phyloP scores from a whole-genome alignment of 2,329 filamentous ascomycete genomes.

The Botrytis tulipae region DNA sequence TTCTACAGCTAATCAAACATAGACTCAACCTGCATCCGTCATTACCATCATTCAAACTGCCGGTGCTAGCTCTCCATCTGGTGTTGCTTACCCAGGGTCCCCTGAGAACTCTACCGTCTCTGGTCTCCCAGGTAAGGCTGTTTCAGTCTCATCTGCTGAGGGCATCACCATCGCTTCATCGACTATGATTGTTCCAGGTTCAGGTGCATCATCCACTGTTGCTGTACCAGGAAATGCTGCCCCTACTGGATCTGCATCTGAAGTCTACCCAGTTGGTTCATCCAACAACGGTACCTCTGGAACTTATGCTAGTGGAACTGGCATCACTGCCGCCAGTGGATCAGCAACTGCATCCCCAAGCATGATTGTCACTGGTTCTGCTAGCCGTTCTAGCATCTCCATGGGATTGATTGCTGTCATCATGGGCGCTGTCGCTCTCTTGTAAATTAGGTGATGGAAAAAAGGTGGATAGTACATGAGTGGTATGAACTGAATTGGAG shows the following conservation, averaged over 20 bases:
- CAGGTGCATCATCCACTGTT: neutral
- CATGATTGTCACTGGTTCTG: constrained; percentile 12
- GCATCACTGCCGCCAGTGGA: neutral
- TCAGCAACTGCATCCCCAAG: neutral
- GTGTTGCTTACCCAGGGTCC: neutral
- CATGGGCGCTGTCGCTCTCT: constrained; percentile 11
- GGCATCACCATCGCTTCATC: neutral
- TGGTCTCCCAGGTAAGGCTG: neutral
- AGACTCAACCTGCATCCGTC: constrained; percentile 14
- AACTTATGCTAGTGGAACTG: neutral
- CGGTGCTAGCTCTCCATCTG: neutral
- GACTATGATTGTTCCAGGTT: neutral
- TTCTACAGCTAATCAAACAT: neutral
- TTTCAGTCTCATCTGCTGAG: neutral
- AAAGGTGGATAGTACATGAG: neutral
- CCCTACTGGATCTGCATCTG: neutral
- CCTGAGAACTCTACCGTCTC: neutral
- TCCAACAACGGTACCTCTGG: neutral
- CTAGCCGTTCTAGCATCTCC: constrained; percentile 10
- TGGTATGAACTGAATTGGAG: neutral
- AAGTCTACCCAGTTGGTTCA: neutral
- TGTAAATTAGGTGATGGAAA: constrained; percentile 7
- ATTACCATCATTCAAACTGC: constrained; percentile 12
- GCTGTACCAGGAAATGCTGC: neutral
- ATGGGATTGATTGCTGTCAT: neutral